phyloP scores from a whole-genome alignment of 2,329 filamentous ascomycete genomes.

The Mariannaea elegans region DNA sequence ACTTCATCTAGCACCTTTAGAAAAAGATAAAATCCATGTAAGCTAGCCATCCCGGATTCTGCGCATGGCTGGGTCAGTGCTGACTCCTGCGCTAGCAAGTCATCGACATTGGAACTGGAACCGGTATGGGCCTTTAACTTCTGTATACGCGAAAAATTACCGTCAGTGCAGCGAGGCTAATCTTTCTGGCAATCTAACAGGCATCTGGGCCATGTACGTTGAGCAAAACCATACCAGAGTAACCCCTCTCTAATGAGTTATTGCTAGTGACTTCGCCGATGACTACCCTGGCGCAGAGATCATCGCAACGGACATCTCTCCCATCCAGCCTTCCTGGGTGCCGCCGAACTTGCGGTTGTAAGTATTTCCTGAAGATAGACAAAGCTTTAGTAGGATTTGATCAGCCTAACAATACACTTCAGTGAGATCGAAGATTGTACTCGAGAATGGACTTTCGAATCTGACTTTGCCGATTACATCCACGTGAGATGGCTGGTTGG shows the following conservation, averaged over 20 bases:
- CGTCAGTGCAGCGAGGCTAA: not conserved
- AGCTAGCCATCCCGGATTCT: accelerated
- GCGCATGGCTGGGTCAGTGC: not conserved
- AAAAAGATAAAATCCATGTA: constrained; percentile 39
- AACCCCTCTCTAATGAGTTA: not conserved
- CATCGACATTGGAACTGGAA: constrained; percentile 65
- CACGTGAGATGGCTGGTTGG: constrained; percentile 67
- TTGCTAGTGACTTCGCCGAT: constrained; percentile 57
- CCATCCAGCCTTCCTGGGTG: constrained; percentile 64
- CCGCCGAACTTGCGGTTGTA: constrained; percentile 53
- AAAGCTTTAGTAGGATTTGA: accelerated
- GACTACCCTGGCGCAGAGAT: constrained; percentile 54
- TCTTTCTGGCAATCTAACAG: not conserved
- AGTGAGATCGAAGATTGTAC: constrained; percentile 44
- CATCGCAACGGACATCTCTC: constrained; percentile 64
- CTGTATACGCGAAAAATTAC: no score
- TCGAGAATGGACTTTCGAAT: constrained; percentile 42
- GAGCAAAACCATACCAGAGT: accelerated
- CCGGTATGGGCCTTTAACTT: constrained; percentile 47
- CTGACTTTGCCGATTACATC: constrained; percentile 63
- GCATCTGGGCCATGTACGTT: constrained; percentile 55
- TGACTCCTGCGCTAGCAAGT: constrained; percentile 25
- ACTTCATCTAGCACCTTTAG: constrained; percentile 28
- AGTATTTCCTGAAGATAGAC: not conserved
- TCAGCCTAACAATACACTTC: not conserved